A percentile compares a stretch with the other conserved stretches of the same genome.
Conservation (phyloP, 1,139 yeast genomes). For the Blastobotrys persicus region DNA sequence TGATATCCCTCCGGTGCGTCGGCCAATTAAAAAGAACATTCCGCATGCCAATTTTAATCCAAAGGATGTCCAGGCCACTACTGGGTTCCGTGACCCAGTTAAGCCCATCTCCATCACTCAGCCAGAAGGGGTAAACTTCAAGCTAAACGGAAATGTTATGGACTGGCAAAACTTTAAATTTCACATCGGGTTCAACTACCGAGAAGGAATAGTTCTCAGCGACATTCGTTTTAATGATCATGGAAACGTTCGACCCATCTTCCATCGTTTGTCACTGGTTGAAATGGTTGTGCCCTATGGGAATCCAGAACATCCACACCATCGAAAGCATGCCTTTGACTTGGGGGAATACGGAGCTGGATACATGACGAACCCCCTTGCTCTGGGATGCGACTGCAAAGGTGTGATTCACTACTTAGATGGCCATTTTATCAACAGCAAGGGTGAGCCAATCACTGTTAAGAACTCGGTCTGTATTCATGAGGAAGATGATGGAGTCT, state of each 20-base stretch:
- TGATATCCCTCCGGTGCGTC: conserved; percentile 72
- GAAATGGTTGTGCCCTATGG: conserved; percentile 90
- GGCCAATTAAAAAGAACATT: conserved; percentile 32
- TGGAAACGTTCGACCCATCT: conserved; percentile 37
- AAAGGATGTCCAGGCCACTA: conserved; percentile 16
- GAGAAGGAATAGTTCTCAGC: conserved; percentile 79
- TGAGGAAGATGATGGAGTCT: conserved; percentile 78
- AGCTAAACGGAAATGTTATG: conserved; percentile 64
- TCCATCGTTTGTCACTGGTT: conserved; percentile 73
- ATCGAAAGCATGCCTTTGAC: conserved; percentile 81
- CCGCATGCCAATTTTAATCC: conserved; percentile 22
- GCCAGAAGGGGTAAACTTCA: conserved; percentile 79
- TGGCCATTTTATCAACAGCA: conserved; percentile 64
- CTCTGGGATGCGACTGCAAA: conserved; percentile 80
- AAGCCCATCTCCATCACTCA: conserved; percentile 48
- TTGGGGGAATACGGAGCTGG: conserved; percentile 89
- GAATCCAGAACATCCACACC: conserved; percentile 74
- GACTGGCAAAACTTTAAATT: conserved; percentile 73
- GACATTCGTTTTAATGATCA: conserved; percentile 68
- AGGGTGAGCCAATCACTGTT: conserved; percentile 66
- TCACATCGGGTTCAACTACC: conserved; percentile 79
- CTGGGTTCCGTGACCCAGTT: conserved; percentile 15
- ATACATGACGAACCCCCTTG: conserved; percentile 73
- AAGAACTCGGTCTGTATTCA: conserved; percentile 80
- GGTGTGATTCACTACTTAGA: conserved; percentile 81